phyloP scores from a whole-genome alignment of 1,284 basidiomycete species.

The Irpex sp. region DNA sequence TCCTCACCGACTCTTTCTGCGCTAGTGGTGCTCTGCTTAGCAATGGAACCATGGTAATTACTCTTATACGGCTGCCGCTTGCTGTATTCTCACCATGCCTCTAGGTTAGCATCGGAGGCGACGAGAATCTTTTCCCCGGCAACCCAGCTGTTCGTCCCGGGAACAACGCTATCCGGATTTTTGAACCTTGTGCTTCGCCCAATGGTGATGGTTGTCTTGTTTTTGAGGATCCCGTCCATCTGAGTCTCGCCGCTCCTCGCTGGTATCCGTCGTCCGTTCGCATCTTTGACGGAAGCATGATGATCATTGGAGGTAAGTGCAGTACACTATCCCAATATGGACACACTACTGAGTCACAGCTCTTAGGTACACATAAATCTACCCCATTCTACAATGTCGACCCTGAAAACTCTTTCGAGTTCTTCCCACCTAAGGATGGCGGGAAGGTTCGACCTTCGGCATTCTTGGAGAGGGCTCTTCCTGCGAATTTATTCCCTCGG shows the following conservation, averaged over 20 bases:
- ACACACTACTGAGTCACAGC: constrained; percentile 38
- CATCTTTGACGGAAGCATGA: constrained; percentile 38
- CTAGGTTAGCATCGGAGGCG: constrained; percentile 42
- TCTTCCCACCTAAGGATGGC: constrained; percentile 48
- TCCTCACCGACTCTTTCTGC: constrained; percentile 49
- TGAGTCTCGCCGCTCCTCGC: constrained; percentile 33
- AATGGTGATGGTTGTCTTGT: constrained; percentile 35
- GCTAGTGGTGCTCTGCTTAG: constrained; percentile 45
- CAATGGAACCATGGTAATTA: constrained; percentile 43
- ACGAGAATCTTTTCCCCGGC: constrained; percentile 38
- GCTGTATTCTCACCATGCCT: not conserved
- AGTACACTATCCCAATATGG: not conserved
- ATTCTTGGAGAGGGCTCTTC: constrained; percentile 35
- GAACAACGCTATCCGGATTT: constrained; percentile 31
- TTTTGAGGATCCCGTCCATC: constrained; percentile 34
- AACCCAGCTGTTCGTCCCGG: constrained; percentile 36
- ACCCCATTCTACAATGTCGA: constrained; percentile 28
- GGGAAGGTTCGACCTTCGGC: constrained; percentile 40
- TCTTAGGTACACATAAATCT: not conserved
- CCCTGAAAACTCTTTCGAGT: constrained; percentile 40
- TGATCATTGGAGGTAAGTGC: constrained; percentile 40
- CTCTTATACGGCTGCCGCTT: not conserved
- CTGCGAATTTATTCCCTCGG: constrained; percentile 25
- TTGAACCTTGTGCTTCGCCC: constrained; percentile 34
- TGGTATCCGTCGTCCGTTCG: constrained; percentile 43